These are phyloP conservation scores for Begonia peltatifolia DNA, from an alignment of 306 rosid species.

Conservation along the genomic window DNA sequence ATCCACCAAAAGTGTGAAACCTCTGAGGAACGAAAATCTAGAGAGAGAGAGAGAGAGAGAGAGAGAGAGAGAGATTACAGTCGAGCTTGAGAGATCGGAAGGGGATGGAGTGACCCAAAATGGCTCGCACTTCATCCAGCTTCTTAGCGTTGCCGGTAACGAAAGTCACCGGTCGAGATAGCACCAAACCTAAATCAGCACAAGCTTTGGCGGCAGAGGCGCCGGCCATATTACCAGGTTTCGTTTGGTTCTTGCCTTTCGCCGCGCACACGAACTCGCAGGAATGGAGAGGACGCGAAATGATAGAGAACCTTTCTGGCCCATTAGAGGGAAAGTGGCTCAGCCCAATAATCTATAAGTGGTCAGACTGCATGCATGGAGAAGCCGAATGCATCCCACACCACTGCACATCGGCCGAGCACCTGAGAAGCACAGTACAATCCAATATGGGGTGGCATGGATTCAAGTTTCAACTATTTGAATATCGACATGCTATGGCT, in stretches of 20 bases:
- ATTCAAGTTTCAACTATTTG: too few relatives aligned
- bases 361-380: too few relatives aligned
- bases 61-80: slow-evolving; percentile 24
- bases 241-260: neutral
- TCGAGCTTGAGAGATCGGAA: slow-evolving; percentile 86
- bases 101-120: slow-evolving; percentile 76
- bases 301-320: too few relatives aligned
- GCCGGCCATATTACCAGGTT: slow-evolving; percentile 23
- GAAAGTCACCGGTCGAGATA: slow-evolving; percentile 84
- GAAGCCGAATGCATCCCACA: too few relatives aligned
- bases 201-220: slow-evolving; percentile 24
- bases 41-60: slow-evolving; percentile 3
- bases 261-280: neutral
- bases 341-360: too few relatives aligned
- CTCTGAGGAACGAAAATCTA: too few relatives aligned
- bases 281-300: neutral
- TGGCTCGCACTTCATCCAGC: slow-evolving; percentile 95
- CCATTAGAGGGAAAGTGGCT: too few relatives aligned
- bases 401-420: too few relatives aligned
- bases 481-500: too few relatives aligned
- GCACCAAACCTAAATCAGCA: slow-evolving; percentile 37
- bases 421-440: too few relatives aligned
- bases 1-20: neutral
- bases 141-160: slow-evolving; percentile 97
- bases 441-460: too few relatives aligned